These are phyloP conservation scores for Penicillium oxalicum DNA, from an alignment of 2,329 filamentous ascomycete genomes.

Conservation along the genomic window DNA sequence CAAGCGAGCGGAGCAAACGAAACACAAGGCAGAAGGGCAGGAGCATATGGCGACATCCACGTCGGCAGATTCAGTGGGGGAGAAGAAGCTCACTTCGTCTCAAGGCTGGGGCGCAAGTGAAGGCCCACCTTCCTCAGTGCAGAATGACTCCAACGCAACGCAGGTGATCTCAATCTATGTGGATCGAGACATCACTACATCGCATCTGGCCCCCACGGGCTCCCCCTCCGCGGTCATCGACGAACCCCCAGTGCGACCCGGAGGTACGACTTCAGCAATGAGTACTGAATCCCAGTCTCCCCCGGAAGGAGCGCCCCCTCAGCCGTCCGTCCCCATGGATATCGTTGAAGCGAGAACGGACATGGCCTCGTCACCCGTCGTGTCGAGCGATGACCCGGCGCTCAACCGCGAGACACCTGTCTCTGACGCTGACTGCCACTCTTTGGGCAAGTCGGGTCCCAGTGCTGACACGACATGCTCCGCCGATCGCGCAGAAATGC, in stretches of 20 bases:
- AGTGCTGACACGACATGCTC: conserved; percentile 10
- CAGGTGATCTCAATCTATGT: too few species aligned
- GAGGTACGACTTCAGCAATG: too few species aligned
- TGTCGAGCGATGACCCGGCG: conserved; percentile 16
- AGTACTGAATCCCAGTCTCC: too few species aligned
- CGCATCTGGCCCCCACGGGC: too few species aligned
- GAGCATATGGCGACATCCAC: conserved; percentile 13
- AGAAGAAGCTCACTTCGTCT: conserved; percentile 9
- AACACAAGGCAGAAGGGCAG: conserved; percentile 16
- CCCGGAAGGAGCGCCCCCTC: too few species aligned
- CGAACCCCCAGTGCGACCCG: too few species aligned
- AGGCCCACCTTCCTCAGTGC: too few species aligned
- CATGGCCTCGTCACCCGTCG: conserved; percentile 8
- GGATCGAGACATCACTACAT: too few species aligned
- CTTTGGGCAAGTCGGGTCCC: conserved; percentile 14
- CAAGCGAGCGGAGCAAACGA: conserved; percentile 29
- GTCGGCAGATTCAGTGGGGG: conserved; percentile 14
- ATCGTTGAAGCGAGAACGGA: background rate
- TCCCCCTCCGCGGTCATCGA: too few species aligned
- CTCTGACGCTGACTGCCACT: conserved; percentile 14
- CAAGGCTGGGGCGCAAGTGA: too few species aligned
- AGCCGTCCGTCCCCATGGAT: too few species aligned
- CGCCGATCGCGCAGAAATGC: conserved; percentile 8
- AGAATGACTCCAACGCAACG: too few species aligned
- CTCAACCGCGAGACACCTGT: conserved; percentile 18